Evolutionary conservation across 2,329 filamentous ascomycete genomes (phyloP).

Genomic region (Fusarium illudens): DNA sequence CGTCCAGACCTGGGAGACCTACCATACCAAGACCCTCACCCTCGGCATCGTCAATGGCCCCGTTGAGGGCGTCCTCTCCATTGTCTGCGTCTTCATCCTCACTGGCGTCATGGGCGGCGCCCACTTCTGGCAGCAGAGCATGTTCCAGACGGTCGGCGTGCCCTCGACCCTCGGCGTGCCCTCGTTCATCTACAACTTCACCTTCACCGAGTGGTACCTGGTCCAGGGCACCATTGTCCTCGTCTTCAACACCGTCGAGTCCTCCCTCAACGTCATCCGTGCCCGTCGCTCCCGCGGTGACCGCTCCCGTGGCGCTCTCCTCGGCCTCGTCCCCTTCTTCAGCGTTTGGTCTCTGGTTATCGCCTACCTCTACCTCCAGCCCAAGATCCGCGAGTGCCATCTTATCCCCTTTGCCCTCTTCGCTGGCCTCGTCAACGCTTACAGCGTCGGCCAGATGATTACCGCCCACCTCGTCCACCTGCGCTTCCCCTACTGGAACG

Average conservation of each 20-base stretch:
- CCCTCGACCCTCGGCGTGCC: constrained; percentile 72
- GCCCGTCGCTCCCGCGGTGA: constrained; percentile 79
- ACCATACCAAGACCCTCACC: constrained; percentile 95
- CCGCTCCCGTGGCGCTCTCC: constrained; percentile 75
- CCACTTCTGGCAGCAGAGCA: constrained; percentile 90
- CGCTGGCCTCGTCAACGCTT: constrained; percentile 89
- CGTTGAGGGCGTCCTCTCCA: constrained; percentile 89
- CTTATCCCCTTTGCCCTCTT: constrained; percentile 91
- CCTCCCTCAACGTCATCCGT: constrained; percentile 83
- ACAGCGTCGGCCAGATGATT: constrained; percentile 95
- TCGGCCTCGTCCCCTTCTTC: constrained; percentile 85
- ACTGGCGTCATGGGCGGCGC: constrained; percentile 88
- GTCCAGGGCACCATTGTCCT: constrained; percentile 84
- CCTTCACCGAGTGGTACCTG: constrained; percentile 94
- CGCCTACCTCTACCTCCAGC: constrained; percentile 84
- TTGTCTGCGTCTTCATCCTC: constrained; percentile 81
- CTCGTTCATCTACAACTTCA: constrained; percentile 75
- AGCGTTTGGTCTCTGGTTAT: constrained; percentile 79
- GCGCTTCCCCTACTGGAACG: constrained; percentile 89
- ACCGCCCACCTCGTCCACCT: constrained; percentile 90
- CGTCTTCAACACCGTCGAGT: constrained; percentile 83
- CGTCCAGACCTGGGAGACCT: constrained; percentile 99
- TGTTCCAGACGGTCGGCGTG: constrained; percentile 77
- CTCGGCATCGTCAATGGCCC: constrained; percentile 92
- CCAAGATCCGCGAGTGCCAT: constrained; percentile 81